These are phyloP conservation scores for Neurospora tetraspora DNA, from an alignment of 495 filamentous ascomycete genomes.

Conservation along the genomic window DNA sequence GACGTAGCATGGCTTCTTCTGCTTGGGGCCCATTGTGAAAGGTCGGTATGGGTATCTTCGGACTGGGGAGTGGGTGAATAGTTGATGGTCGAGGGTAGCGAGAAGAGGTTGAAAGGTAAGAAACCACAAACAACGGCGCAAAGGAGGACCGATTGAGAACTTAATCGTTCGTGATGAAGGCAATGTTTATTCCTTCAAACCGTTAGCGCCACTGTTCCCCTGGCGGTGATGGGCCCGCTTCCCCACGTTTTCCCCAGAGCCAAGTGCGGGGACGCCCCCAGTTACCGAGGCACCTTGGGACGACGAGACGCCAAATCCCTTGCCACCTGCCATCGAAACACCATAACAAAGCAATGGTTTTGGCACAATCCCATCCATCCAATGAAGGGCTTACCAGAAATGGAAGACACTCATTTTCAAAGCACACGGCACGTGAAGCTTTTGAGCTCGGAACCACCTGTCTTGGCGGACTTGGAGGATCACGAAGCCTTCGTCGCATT, in stretches of 20 bases:
- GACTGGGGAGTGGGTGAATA: background rate
- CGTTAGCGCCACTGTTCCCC: background rate
- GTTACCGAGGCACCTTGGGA: background rate
- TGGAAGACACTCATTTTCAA: background rate
- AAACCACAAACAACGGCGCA: background rate
- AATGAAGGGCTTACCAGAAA: background rate
- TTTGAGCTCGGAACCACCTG: background rate
- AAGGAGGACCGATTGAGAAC: background rate
- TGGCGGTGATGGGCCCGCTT: background rate
- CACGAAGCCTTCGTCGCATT: background rate
- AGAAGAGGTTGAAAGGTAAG: background rate
- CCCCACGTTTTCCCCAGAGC: background rate
- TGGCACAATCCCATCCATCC: too few species aligned
- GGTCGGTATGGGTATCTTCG: background rate
- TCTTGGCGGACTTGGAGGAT: background rate
- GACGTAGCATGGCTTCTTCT: constrained; percentile 55
- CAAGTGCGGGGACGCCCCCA: background rate
- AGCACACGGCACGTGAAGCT: background rate
- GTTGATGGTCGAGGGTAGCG: background rate
- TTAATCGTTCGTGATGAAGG: background rate
- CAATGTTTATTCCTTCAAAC: background rate
- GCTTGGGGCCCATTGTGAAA: constrained; percentile 33
- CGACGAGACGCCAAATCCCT: background rate
- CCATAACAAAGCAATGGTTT: background rate
- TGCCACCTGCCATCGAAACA: background rate